These are phyloP conservation scores for Candida sanyaensis DNA, from an alignment of 1,139 yeast genomes.

Conservation along the genomic window DNA sequence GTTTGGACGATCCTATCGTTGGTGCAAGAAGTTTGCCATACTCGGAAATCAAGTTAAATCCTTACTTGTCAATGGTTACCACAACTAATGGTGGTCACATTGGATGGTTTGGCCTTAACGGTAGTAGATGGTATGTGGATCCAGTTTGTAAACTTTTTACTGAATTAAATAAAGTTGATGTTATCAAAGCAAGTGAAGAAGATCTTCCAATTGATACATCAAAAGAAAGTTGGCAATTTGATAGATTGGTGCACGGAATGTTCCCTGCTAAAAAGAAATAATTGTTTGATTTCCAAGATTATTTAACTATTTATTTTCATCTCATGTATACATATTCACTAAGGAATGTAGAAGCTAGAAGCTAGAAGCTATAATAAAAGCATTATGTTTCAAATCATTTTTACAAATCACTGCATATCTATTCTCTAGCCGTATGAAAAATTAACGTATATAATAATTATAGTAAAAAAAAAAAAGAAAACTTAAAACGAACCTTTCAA, in stretches of 20 bases:
- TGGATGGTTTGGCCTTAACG: conserved; percentile 55
- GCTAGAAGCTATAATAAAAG: no score
- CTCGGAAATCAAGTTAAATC: conserved; percentile 62
- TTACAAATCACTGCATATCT: no score
- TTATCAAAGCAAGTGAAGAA: conserved; percentile 15
- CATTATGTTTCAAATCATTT: no score
- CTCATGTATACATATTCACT: background rate
- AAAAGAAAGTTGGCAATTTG: conserved; percentile 30
- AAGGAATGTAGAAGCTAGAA: no score
- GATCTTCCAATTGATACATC: conserved; percentile 31
- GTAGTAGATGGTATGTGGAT: conserved; percentile 55
- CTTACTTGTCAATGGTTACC: conserved; percentile 63
- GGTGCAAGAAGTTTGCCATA: conserved; percentile 59
- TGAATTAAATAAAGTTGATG: conserved; percentile 30
- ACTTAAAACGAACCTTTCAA: background rate
- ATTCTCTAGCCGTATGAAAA: background rate
- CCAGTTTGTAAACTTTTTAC: conserved; percentile 39
- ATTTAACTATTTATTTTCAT: background rate
- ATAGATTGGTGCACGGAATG: conserved; percentile 25
- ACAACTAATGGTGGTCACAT: conserved; percentile 88
- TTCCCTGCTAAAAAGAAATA: conserved; percentile 1
- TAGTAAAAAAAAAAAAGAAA: background rate
- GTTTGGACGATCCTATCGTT: conserved; percentile 60
- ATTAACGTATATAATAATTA: background rate
- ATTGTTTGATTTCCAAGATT: background rate